These are phyloP conservation scores for Conoideocrella luteorostrata DNA, from an alignment of 2,329 filamentous ascomycete species.

Conservation along the genomic window DNA sequence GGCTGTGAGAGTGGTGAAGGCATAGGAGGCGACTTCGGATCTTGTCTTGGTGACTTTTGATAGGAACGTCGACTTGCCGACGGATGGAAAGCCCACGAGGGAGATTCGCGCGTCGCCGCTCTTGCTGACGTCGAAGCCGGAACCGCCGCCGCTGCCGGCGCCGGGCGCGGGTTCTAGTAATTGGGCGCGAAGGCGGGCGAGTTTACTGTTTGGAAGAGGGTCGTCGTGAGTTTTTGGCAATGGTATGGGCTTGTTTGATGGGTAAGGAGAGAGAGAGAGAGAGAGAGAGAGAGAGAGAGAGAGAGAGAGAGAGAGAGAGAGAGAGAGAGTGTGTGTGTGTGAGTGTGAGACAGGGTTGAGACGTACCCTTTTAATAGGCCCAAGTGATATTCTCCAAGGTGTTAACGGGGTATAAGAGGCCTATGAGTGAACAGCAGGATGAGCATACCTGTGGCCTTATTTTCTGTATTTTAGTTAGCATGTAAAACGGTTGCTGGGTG, in stretches of 20 bases:
- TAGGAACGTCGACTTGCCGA: constrained; percentile 97
- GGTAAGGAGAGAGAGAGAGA: not conserved
- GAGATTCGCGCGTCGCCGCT: constrained; percentile 95
- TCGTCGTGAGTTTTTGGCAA: constrained; percentile 53
- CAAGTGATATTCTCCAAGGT: constrained; percentile 80
- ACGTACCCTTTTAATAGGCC: constrained; percentile 90
- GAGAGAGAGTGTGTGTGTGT: not conserved
- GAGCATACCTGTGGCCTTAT: constrained; percentile 89
- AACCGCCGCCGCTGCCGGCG: constrained; percentile 67
- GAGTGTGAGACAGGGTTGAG: no score
- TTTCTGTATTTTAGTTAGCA: constrained; percentile 58
- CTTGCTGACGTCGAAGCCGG: constrained; percentile 92
- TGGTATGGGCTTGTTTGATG: no score
- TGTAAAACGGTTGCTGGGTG: not conserved
- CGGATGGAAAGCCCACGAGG: constrained; percentile 95
- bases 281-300: no score
- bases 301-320: not conserved
- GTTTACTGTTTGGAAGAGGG: constrained; percentile 58
- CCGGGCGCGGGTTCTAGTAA: constrained; percentile 84
- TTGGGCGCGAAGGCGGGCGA: constrained; percentile 88
- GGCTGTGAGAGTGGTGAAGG: constrained; percentile 95
- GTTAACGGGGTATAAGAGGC: constrained; percentile 11
- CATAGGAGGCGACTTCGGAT: constrained; percentile 91
- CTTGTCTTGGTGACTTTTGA: constrained; percentile 98
- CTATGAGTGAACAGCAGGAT: no score